Conservation (phyloP, 1,139 yeast genomes). For the Taphrina communis region DNA sequence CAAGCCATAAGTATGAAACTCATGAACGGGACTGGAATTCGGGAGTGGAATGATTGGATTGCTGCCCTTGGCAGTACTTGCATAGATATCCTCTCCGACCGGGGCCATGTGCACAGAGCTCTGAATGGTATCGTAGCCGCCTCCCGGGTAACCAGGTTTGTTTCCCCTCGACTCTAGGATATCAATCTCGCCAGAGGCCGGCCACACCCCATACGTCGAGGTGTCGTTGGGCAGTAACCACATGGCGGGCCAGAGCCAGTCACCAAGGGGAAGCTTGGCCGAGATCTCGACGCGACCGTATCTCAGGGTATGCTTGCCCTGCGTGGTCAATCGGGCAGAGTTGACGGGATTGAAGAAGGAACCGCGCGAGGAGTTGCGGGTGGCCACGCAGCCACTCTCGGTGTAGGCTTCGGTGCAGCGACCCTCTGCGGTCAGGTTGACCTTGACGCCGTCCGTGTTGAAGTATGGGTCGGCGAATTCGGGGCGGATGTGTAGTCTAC, state of each 20-base stretch:
- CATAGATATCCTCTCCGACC: slow-evolving; percentile 11
- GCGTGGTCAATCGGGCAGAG: slow-evolving; percentile 45
- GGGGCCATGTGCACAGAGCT: slow-evolving; percentile 36
- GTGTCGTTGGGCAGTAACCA: slow-evolving; percentile 45
- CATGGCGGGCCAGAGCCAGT: slow-evolving; percentile 46
- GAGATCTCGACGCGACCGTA: slow-evolving; percentile 45
- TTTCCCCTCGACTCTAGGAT: slow-evolving; percentile 45
- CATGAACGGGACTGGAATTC: slow-evolving; percentile 24
- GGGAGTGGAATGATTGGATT: slow-evolving; percentile 30
- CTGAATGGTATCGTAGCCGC: slow-evolving; percentile 36
- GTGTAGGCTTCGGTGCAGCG: slow-evolving; percentile 41
- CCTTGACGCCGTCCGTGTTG: slow-evolving; percentile 44
- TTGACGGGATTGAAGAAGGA: slow-evolving; percentile 45
- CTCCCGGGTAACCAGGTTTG: slow-evolving; percentile 43
- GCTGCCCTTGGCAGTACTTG: background rate
- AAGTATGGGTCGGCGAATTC: slow-evolving; percentile 42
- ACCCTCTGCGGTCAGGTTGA: slow-evolving; percentile 44
- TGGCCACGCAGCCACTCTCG: slow-evolving; percentile 41
- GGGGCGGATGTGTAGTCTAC: slow-evolving; percentile 44
- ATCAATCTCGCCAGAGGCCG: slow-evolving; percentile 46
- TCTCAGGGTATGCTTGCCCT: slow-evolving; percentile 40
- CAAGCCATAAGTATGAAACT: slow-evolving; percentile 45
- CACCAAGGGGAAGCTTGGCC: slow-evolving; percentile 44
- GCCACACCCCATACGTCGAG: slow-evolving; percentile 45
- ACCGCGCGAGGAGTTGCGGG: slow-evolving; percentile 41